These are phyloP conservation scores for Hypoxylon fuscum DNA, from an alignment of 495 filamentous ascomycete species.

Conservation along the genomic window DNA sequence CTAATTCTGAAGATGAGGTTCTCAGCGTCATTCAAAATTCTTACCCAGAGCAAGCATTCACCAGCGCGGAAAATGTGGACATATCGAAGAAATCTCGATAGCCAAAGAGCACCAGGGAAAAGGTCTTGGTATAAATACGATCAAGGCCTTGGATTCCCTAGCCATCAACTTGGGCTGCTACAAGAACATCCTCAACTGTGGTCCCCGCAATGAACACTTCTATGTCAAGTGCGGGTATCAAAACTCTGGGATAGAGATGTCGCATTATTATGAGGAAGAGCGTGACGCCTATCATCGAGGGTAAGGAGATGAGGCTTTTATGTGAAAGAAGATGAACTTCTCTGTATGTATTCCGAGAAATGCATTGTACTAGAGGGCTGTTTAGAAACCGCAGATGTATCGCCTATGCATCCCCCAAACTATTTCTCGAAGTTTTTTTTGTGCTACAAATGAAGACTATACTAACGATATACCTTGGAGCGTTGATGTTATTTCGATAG, in stretches of 20 bases:
- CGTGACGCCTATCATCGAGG: constrained; percentile 41
- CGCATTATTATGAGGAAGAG: constrained; percentile 81
- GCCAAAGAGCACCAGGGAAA: constrained; percentile 86
- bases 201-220: constrained; percentile 78
- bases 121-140: constrained; percentile 82
- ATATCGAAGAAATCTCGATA: constrained; percentile 93
- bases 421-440: too few species aligned
- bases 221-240: constrained; percentile 90
- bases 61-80: constrained; percentile 72
- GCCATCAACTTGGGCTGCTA: constrained; percentile 80
- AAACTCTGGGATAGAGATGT: constrained; percentile 94
- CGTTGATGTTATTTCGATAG: neutral
- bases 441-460: too few species aligned
- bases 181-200: constrained; percentile 66
- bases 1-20: neutral
- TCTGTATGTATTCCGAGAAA: neutral
- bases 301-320: neutral
- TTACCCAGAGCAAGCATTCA: constrained; percentile 60
- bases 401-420: too few species aligned
- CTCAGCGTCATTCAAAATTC: constrained; percentile 1
- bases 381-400: too few species aligned
- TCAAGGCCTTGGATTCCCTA: constrained; percentile 82
- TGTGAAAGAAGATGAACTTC: neutral
- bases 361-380: neutral
- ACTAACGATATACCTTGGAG: too few species aligned